Evolutionary conservation across 257 asterid genomes (phyloP), one percentile per base, ranked within the genome.

Genomic region (Cordia subcordata): DNA sequence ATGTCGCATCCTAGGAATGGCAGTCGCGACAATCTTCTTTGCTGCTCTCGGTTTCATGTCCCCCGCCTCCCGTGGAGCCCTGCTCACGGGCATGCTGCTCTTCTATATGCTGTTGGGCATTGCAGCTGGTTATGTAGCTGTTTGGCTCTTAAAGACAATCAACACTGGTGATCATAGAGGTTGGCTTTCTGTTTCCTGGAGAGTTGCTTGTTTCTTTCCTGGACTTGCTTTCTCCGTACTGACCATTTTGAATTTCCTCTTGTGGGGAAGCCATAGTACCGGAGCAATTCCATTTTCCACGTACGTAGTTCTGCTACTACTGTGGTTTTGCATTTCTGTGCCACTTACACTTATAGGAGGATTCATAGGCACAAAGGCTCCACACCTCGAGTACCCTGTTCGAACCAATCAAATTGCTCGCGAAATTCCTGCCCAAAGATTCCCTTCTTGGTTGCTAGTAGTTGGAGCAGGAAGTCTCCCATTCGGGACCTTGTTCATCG

Each of bases 21-120:
- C 72, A n/a, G 1, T 60, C 3, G 72, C 55, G 11, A 68, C 72
- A 10, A 68, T 60, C 27, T 54, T 68, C 44, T 68, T 68, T 1
- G 72, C 72, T 0, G 72, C 67, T 20, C 67, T 68, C 32, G 72
- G 72, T 27, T 68, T 68, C 45, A 68, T 68, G 72, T 68, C 72
- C 21, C 72, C 72, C 19, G 72, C 72, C 49, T 68, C 72, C 21
- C 58, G 72, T 0, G 67, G 72, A 39, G 61, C 62, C 0, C 50
- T 68, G 59, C 53, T 68, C 9, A 68, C 72, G 12, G 72, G 72
- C 55, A 68, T 68, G 72, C 67, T 68, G 53, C 11, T 62, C 44
- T 68, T 68, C 62, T 68, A 53, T 42, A 53, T 60, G 57, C 45
- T 68, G 20, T 60, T 68, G 45, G 72, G 72, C 17, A 54, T 68